These are phyloP conservation scores for Pulveroboletus sp. DNA, from an alignment of 1,284 basidiomycete genomes.

Conservation along the genomic window DNA sequence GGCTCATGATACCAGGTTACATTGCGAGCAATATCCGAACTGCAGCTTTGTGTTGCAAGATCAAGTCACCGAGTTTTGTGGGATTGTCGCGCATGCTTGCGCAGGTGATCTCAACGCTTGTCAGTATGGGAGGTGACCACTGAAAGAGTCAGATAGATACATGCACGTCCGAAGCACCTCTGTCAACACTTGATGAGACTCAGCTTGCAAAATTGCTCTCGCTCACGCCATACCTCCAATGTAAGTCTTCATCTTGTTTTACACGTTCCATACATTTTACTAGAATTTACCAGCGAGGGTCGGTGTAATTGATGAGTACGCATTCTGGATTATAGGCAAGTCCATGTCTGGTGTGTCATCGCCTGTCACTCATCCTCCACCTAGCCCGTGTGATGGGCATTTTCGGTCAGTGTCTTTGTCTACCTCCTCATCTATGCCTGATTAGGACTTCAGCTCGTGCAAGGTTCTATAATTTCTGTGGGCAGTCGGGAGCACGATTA, in stretches of 20 bases:
- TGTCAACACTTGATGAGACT: not conserved
- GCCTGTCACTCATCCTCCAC: not conserved
- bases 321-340: not conserved
- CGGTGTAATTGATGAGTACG: not conserved
- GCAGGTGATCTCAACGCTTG: not conserved
- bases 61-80: not conserved
- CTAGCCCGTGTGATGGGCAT: not conserved
- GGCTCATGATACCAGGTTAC: not conserved
- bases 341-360: not conserved
- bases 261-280: not conserved
- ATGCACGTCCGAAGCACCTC: not conserved
- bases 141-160: too few species aligned
- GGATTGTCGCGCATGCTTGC: not conserved
- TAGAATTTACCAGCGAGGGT: not conserved
- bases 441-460: not conserved
- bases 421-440: not conserved
- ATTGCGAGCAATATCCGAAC: not conserved
- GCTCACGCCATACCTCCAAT: not conserved
- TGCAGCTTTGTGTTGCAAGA: not conserved
- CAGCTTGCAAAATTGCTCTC: not conserved
- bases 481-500: not conserved
- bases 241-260: not conserved
- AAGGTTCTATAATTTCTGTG: not conserved
- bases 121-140: too few species aligned
- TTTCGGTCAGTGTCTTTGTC: not conserved